Conservation (phyloP, 2,329 filamentous ascomycete genomes). For the Fusarium begoniae region DNA sequence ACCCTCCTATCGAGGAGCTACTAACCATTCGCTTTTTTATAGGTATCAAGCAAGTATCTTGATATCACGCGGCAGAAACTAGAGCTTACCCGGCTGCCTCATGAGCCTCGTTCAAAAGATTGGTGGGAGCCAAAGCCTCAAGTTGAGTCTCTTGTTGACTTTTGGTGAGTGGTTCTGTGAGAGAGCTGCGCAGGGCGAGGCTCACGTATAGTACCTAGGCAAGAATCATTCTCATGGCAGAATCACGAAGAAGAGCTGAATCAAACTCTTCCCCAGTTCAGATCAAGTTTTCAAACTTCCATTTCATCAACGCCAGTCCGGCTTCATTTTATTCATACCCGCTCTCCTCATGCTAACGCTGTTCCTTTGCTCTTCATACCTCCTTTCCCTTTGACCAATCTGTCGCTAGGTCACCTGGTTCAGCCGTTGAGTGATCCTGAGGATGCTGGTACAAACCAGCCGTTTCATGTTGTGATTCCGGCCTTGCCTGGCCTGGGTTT, state of each 20-base stretch:
- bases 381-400: conserved; percentile 71
- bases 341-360: conserved; percentile 61
- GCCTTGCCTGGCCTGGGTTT: conserved; percentile 74
- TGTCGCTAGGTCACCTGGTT: conserved; percentile 67
- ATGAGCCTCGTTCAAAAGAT: conserved; percentile 61
- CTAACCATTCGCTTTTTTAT: conserved; percentile 37
- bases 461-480: conserved; percentile 74
- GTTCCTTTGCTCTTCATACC: conserved; percentile 72
- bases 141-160: conserved; percentile 72
- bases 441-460: conserved; percentile 53
- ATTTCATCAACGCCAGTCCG: conserved; percentile 57
- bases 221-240: conserved; percentile 73
- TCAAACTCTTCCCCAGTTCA: conserved; percentile 68
- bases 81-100: conserved; percentile 71
- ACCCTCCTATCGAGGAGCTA: conserved; percentile 2
- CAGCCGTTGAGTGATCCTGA: conserved; percentile 63
- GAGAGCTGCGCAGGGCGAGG: neutral
- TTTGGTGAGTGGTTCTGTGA: conserved; percentile 57
- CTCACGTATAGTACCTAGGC: conserved; percentile 53
- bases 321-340: conserved; percentile 72
- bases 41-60: conserved; percentile 74
- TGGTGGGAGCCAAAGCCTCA: conserved; percentile 70
- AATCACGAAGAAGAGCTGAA: conserved; percentile 68
- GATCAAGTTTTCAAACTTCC: conserved; percentile 60
- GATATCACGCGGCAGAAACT: conserved; percentile 74